Conservation (phyloP, 2,329 filamentous ascomycete species). For the Cylindrodendrum hubeiense region DNA sequence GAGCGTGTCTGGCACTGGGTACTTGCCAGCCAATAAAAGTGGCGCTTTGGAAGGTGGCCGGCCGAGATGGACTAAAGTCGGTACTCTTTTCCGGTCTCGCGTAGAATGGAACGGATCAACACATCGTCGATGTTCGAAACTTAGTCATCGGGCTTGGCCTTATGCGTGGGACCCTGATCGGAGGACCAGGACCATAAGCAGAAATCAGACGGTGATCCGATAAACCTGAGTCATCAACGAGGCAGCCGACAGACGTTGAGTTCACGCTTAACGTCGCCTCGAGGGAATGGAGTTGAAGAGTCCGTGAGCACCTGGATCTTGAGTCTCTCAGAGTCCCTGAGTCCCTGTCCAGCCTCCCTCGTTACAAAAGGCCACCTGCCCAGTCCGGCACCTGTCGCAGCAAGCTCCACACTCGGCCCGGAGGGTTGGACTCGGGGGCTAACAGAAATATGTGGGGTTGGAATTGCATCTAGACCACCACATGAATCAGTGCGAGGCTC, state of each 20-base stretch:
- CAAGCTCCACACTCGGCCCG: constrained; percentile 33
- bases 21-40: constrained; percentile 29
- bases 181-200: constrained; percentile 34
- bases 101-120: background rate
- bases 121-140: constrained; percentile 8
- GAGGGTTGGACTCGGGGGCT: constrained; percentile 36
- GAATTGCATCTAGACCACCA: constrained; percentile 29
- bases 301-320: background rate
- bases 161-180: constrained; percentile 28
- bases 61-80: constrained; percentile 34
- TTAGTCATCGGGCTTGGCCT: constrained; percentile 30
- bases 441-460: constrained; percentile 20
- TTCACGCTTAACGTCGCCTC: constrained; percentile 4
- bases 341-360: constrained; percentile 11
- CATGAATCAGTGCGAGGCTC: constrained; percentile 28
- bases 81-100: background rate
- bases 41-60: constrained; percentile 20
- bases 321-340: background rate
- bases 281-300: constrained; percentile 11
- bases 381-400: constrained; percentile 26
- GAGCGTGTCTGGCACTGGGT: constrained; percentile 9
- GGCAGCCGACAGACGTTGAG: background rate
- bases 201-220: constrained; percentile 32
- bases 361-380: constrained; percentile 20
- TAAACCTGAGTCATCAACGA: constrained; percentile 13